Evolutionary conservation across 306 rosid genomes (phyloP).

Genomic region (Trifolium fragiferum): DNA sequence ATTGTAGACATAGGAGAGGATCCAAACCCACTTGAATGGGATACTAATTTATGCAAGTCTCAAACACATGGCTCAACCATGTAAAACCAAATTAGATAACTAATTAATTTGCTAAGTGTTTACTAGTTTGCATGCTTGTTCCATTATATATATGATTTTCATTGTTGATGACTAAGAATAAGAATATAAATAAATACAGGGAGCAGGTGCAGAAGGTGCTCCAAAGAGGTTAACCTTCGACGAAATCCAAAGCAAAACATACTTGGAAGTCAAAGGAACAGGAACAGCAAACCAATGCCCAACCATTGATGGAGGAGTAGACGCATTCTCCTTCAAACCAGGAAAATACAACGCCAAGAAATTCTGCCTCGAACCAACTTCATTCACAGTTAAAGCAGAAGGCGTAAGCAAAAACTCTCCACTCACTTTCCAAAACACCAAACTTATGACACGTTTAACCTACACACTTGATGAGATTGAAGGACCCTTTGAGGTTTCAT

Average conservation of each 20-base stretch:
- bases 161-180: constrained; percentile 12
- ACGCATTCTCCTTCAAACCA: constrained; percentile 70
- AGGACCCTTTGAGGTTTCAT: constrained; percentile 84
- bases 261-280: constrained; percentile 86
- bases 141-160: not conserved
- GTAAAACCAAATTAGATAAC: not conserved
- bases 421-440: constrained; percentile 86
- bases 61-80: not conserved
- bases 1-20: not conserved
- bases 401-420: constrained; percentile 85
- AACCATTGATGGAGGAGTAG: constrained; percentile 84
- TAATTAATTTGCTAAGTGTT: not conserved
- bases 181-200: constrained; percentile 51
- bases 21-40: not conserved
- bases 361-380: constrained; percentile 87
- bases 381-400: constrained; percentile 95
- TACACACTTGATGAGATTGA: constrained; percentile 96
- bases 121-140: not conserved
- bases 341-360: constrained; percentile 89
- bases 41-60: not conserved
- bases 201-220: constrained; percentile 89
- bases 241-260: constrained; percentile 96
- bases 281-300: constrained; percentile 99
- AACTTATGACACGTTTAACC: constrained; percentile 97
- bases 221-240: constrained; percentile 89